phyloP scores from a whole-genome alignment of 129 eudicot species.

The Escallonia rubra region DNA sequence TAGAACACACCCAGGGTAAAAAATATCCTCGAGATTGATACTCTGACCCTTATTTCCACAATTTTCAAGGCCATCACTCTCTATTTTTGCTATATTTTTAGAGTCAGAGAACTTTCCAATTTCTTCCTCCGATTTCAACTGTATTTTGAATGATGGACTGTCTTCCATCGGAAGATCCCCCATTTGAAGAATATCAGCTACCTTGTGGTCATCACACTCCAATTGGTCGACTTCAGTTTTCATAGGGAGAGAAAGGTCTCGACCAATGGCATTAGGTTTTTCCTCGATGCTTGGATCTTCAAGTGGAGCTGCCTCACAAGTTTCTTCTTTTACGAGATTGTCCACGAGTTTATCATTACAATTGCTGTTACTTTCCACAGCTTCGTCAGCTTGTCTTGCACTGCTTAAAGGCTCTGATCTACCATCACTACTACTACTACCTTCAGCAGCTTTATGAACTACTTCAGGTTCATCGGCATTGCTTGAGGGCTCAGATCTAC shows the following conservation, averaged over 20 bases:
- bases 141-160: slow-evolving; percentile 7
- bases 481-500: slow-evolving; percentile 20
- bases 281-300: slow-evolving; percentile 19
- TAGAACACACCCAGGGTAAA: slow-evolving; percentile 71
- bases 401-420: slow-evolving; percentile 4
- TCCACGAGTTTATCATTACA: slow-evolving; percentile 19
- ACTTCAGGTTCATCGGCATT: slow-evolving; percentile 20
- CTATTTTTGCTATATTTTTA: not conserved
- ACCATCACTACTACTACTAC: slow-evolving; percentile 14
- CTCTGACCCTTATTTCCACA: not conserved
- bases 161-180: slow-evolving; percentile 17
- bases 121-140: slow-evolving; percentile 11
- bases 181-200: slow-evolving; percentile 1
- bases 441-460: slow-evolving; percentile 13
- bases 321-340: slow-evolving; percentile 30
- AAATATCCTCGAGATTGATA: slow-evolving; percentile 14
- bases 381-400: slow-evolving; percentile 10
- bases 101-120: not conserved
- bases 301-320: slow-evolving; percentile 15
- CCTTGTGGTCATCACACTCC: slow-evolving; percentile 16
- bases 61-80: slow-evolving; percentile 11
- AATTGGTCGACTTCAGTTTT: slow-evolving; percentile 9
- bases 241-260: slow-evolving; percentile 5
- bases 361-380: slow-evolving; percentile 13
- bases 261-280: slow-evolving; percentile 1